phyloP scores from a whole-genome alignment of 371 early-diverging fungal species.

The Chytridium lagenaria region DNA sequence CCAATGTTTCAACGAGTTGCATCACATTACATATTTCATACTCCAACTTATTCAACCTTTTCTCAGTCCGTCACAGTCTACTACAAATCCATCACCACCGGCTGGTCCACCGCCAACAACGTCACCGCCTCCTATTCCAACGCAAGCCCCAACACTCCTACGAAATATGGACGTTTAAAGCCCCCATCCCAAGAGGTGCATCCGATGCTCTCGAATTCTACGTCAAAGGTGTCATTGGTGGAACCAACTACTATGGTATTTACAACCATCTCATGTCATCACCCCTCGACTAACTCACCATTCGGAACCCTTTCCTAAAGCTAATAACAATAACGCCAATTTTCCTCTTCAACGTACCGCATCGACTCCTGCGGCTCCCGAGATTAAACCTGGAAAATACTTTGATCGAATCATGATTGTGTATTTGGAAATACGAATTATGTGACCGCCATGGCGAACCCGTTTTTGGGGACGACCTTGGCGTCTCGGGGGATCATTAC shows the following conservation, averaged over 20 bases:
- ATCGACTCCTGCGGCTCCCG: neutral
- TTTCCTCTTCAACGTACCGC: neutral
- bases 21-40: no score
- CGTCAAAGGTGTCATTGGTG: neutral
- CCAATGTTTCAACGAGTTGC: no score
- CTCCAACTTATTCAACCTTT: no score
- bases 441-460: constrained; percentile 31
- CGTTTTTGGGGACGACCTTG: constrained; percentile 38
- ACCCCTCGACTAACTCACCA: neutral
- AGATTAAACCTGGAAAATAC: neutral
- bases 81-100: neutral
- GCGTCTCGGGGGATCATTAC: constrained; percentile 49
- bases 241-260: neutral
- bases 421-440: neutral
- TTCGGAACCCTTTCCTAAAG: neutral
- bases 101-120: no score
- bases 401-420: neutral
- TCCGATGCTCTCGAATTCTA: neutral
- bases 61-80: neutral
- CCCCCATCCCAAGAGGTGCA: neutral
- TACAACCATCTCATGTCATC: neutral
- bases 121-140: neutral
- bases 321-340: neutral
- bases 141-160: neutral
- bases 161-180: neutral